Base-by-base conservation (phyloP, 2,329 filamentous ascomycete species). In the Trichophaea hybrida region DNA sequence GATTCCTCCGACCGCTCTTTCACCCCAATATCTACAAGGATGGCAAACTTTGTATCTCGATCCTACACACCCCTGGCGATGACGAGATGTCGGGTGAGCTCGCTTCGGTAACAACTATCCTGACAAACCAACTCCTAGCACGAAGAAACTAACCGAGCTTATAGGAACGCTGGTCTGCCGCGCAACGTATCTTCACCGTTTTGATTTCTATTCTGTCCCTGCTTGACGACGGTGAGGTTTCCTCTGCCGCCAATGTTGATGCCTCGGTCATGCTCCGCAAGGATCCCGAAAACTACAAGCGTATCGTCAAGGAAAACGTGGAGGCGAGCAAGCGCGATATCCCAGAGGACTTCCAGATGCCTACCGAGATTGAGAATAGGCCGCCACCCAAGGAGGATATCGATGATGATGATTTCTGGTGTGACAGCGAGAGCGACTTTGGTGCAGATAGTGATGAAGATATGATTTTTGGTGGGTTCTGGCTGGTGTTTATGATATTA, bases 21-120 rank as follows among this genome's bases (percentile, higher is more conserved):
- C 91, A 98, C 72, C 91, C 91, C 2, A 98, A 98, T 72, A 84
- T 98, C 69, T 97, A 97, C 74, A 75, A 82, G 5, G 87, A 96
- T 71, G 91, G 91, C 68, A 84, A 84, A 66, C 80, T 97, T 49
- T 97, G 93, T 76, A 97, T 98, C 71, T 96, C 90, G 50, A 98
- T 98, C 69, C 82, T 98, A 8, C 91, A 98, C 73, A 80, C 82
- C 15, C 89, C 93, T 0, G 93, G 93, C 66, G 88, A 96, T 62
- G 91, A 97, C 70, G 81, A 86, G 67, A 91, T 90, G 77, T 95
- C 90, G 0, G 93, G 93, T 62, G 91, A 97, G 73, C 74, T 80
- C 43, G 91, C 93, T 5, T 85, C 84, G 60, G 67, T 68, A 66
- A 35, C 31, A 24, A 24, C 24, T 24, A 3, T 24, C 24, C 24